Percentiles rank a stretch among this genome's conserved stretches.
Evolutionary conservation across 2,329 filamentous ascomycete genomes (phyloP).

Genomic region (Lachnellula occidentalis): DNA sequence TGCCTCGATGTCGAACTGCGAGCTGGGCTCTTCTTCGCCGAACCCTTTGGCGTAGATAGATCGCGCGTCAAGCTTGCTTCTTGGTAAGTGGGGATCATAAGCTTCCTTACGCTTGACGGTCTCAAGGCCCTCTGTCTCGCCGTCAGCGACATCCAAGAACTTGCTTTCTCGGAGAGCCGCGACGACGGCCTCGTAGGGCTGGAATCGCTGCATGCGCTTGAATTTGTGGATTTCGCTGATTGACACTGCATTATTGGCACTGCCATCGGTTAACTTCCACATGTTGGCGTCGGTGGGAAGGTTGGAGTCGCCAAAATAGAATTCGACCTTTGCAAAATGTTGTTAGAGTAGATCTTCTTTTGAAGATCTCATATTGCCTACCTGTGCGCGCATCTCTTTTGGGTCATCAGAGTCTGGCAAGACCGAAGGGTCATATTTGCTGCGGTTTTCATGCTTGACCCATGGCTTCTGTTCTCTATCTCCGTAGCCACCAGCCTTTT

Average conservation of each 20-base stretch:
- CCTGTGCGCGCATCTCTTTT: constrained; percentile 62
- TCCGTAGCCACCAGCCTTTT: not conserved
- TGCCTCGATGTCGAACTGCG: constrained; percentile 89
- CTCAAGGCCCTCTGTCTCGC: constrained; percentile 58
- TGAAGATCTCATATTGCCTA: constrained; percentile 27
- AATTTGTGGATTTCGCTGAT: constrained; percentile 77
- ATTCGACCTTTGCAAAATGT: constrained; percentile 63
- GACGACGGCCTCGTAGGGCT: constrained; percentile 78
- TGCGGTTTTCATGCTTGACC: constrained; percentile 36
- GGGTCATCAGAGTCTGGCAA: constrained; percentile 55
- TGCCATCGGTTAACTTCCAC: constrained; percentile 69
- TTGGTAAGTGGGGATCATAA: constrained; percentile 52
- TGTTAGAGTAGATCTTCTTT: constrained; percentile 4
- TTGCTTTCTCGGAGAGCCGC: constrained; percentile 75
- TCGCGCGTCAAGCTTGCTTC: constrained; percentile 62
- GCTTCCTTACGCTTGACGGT: constrained; percentile 71
- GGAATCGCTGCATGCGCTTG: constrained; percentile 94
- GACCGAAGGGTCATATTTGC: constrained; percentile 51
- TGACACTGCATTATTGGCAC: constrained; percentile 74
- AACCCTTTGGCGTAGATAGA: constrained; percentile 95
- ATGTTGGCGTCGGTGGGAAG: constrained; percentile 85
- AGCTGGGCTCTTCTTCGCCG: constrained; percentile 72
- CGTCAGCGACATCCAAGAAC: constrained; percentile 66
- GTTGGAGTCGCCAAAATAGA: constrained; percentile 93
- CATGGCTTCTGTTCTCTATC: constrained; percentile 10